Percentiles rank a stretch among this genome's conserved stretches.
Evolutionary conservation across 352 stramenopile species (phyloP).

Genomic region (Globisporangium cystogenes): DNA sequence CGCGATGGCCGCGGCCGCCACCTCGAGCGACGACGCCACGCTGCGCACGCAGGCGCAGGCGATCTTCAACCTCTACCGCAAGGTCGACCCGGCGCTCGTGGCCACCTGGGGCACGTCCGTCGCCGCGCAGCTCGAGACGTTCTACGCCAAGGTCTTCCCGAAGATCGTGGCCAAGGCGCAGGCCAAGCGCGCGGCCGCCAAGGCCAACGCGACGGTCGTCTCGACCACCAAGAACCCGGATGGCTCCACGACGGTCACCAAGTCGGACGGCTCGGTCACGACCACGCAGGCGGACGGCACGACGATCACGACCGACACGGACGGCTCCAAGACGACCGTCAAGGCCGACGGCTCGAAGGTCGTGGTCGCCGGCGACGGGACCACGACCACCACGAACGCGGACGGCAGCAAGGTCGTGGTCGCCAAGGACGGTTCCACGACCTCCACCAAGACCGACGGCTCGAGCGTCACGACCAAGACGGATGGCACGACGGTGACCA

Average conservation of each 20-base stretch:
- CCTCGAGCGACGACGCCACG: conserved; percentile 15
- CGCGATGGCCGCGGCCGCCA: conserved; percentile 15
- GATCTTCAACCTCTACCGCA: conserved; percentile 68
- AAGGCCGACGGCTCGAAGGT: conserved; percentile 8
- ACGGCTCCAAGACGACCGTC: conserved; percentile 8
- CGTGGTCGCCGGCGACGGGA: neutral
- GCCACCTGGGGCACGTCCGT: conserved; percentile 35
- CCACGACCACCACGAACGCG: neutral
- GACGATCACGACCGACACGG: conserved; percentile 4
- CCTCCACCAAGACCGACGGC: conserved; percentile 2
- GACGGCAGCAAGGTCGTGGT: conserved; percentile 7
- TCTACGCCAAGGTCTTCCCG: conserved; percentile 60
- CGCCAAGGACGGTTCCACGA: conserved; percentile 6
- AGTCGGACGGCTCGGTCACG: conserved; percentile 12
- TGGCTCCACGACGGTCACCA: conserved; percentile 12
- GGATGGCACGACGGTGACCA: conserved; percentile 2
- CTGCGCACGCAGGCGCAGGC: conserved; percentile 34
- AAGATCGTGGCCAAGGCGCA: conserved; percentile 37
- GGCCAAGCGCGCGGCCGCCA: conserved; percentile 7
- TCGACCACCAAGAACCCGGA: conserved; percentile 16
- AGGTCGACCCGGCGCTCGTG: conserved; percentile 34
- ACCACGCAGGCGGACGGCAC: conserved; percentile 8
- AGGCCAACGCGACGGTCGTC: conserved; percentile 8
- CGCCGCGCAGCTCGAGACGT: conserved; percentile 42
- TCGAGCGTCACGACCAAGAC: conserved; percentile 1